Evolutionary conservation across 2,329 filamentous ascomycete genomes (phyloP), one percentile per base, ranked within the genome.

Genomic region (Fusarium sp.): DNA sequence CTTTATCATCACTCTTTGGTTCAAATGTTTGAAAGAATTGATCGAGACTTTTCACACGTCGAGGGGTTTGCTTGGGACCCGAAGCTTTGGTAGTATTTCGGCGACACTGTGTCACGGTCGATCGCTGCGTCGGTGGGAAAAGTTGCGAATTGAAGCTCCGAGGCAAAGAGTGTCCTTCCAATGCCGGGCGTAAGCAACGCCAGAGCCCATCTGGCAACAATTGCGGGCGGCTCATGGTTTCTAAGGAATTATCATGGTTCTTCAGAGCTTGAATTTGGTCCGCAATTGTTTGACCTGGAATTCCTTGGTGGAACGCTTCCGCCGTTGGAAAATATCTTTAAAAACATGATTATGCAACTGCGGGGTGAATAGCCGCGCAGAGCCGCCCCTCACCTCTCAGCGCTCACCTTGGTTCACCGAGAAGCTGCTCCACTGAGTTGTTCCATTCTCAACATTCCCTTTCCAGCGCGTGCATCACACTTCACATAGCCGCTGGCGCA

Each of bases 171-270:
- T 76, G 67, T 8, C 81, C 74, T 76, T 89, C 87, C 67, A 89
- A 84, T 10, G 86, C 87, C 14, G 91, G 91, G 77, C 89, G 92
- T 18, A 93, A 83, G 78, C 88, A 92, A 78, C 88, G 88, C 89
- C 90, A 92, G 54, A 93, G 85, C 69, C 90, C 89, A 80, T 93
- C 91, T 39, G 86, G 78, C 3, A 85, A 80, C 60, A 87, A 76
- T 71, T 68, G 68, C 45, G 72, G 75, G 50, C 77, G 76, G 69
- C 79, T 80, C 82, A 83, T 83, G 41, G 62, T 33, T 29, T 48
- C 33, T 35, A 37, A 41, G 24, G 14, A 54, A 45, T 69, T 54
- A 14, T 65, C 63, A 62, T 59, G 64, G 22, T 20, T 20, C 14
- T 22, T 45, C 24, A 10, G 20, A 63, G 39, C 64, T 57, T 39